These are phyloP conservation scores for Kodamaea arcana DNA, from an alignment of 1,139 yeast species.

Conservation along the genomic window DNA sequence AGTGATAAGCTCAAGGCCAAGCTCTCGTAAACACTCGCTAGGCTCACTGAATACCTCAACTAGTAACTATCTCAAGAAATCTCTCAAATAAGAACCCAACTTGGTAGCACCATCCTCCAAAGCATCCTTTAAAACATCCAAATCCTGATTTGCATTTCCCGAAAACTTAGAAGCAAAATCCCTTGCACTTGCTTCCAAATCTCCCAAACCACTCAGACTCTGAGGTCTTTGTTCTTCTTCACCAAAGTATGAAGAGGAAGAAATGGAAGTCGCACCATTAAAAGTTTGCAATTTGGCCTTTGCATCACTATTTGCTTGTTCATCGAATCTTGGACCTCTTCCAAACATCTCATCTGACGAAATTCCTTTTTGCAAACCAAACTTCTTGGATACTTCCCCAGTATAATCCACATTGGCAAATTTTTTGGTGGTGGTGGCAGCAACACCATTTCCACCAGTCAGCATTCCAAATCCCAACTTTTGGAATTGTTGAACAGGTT, in stretches of 20 bases:
- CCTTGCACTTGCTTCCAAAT: conserved; percentile 56
- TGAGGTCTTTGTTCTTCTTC: conserved; percentile 53
- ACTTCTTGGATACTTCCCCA: conserved; percentile 72
- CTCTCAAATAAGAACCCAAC: conserved; percentile 79
- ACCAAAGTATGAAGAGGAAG: conserved; percentile 90
- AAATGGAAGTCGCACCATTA: conserved; percentile 83
- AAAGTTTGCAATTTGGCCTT: conserved; percentile 70
- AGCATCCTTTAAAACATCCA: conserved; percentile 86
- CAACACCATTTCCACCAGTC: conserved; percentile 35
- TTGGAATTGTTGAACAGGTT: conserved; percentile 68
- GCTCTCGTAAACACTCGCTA: too few species aligned
- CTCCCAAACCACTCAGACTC: conserved; percentile 23
- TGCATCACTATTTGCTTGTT: conserved; percentile 76
- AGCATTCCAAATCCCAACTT: conserved; percentile 85
- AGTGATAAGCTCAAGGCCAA: too few species aligned
- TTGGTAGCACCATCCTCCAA: conserved; percentile 91
- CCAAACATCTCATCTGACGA: conserved; percentile 95
- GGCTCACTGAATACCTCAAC: too few species aligned
- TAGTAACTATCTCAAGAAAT: conserved; percentile 72
- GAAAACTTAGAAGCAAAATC: conserved; percentile 67
- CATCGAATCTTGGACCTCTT: conserved; percentile 76
- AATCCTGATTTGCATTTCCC: conserved; percentile 80
- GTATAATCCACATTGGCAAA: conserved; percentile 55
- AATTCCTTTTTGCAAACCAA: conserved; percentile 86
- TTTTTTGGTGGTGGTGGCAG: conserved; percentile 31